These are phyloP conservation scores for Guyanaporus albipodus DNA, from an alignment of 768 basidiomycete species.

Conservation along the genomic window DNA sequence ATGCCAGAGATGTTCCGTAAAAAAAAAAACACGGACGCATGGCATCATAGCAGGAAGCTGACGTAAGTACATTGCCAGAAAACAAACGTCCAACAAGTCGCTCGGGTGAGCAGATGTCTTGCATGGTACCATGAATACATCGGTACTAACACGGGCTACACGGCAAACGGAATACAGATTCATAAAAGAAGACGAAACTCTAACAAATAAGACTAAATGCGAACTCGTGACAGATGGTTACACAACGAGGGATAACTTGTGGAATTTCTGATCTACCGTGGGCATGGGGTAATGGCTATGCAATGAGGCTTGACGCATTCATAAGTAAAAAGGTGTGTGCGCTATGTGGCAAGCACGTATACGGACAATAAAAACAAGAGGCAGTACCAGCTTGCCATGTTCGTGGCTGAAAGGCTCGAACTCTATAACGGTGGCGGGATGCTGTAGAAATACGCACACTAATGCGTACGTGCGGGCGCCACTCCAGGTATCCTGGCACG, in stretches of 20 bases:
- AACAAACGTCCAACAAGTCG: too few relatives aligned
- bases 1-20: too few relatives aligned
- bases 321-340: constrained; percentile 4
- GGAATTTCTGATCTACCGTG: constrained; percentile 7
- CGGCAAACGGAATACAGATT: constrained; percentile 5
- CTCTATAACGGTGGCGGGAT: constrained; percentile 1
- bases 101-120: too few relatives aligned
- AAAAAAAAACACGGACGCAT: too few relatives aligned
- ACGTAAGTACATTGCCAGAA: too few relatives aligned
- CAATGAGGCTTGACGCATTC: constrained; percentile 7
- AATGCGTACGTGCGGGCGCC: background rate
- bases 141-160: background rate
- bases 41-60: too few relatives aligned
- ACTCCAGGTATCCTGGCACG: background rate
- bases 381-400: constrained; percentile 13
- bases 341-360: background rate
- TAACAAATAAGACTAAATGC: background rate
- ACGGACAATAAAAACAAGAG: background rate
- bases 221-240: background rate
- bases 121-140: background rate
- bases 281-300: constrained; percentile 2
- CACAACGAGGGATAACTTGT: constrained; percentile 1
- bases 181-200: background rate
- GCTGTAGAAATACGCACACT: constrained; percentile 3
- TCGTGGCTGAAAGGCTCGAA: background rate